Percentiles rank a stretch among this genome's conserved stretches.
phyloP scores from a whole-genome alignment of 2,329 filamentous ascomycete species.

The Stagonosporopsis tanaceti region DNA sequence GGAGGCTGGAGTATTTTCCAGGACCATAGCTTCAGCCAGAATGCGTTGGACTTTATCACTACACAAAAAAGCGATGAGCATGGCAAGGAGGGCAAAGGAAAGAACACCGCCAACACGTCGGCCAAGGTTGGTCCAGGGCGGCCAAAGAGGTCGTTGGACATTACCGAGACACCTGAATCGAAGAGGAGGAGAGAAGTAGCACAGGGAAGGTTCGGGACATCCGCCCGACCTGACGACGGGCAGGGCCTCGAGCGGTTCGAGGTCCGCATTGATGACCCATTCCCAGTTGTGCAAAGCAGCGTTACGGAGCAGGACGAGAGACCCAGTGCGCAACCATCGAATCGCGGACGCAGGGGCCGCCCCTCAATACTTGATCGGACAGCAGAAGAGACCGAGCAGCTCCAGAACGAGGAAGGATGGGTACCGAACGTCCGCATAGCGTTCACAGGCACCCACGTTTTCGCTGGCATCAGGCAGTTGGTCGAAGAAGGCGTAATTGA shows the following conservation, averaged over 20 bases:
- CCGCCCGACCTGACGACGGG: slow-evolving; percentile 29
- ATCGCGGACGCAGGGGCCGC: slow-evolving; percentile 37
- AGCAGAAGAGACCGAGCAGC: slow-evolving; percentile 40
- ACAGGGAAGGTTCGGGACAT: slow-evolving; percentile 73
- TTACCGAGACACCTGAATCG: slow-evolving; percentile 36
- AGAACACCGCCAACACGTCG: slow-evolving; percentile 17
- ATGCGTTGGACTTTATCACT: slow-evolving; percentile 57
- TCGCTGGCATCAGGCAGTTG: slow-evolving; percentile 78
- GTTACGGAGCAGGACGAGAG: slow-evolving; percentile 22
- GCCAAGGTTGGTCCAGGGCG: slow-evolving; percentile 36
- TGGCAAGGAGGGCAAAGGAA: slow-evolving; percentile 24
- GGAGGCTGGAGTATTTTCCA: slow-evolving; percentile 85
- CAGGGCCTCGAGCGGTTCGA: slow-evolving; percentile 57
- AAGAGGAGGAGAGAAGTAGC: slow-evolving; percentile 71
- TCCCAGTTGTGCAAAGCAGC: slow-evolving; percentile 29
- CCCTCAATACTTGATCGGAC: slow-evolving; percentile 46
- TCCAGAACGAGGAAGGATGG: slow-evolving; percentile 53
- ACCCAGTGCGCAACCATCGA: slow-evolving; percentile 22
- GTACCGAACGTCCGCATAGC: slow-evolving; percentile 69
- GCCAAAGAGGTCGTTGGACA: slow-evolving; percentile 39
- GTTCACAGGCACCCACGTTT: slow-evolving; percentile 80
- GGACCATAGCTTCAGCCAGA: slow-evolving; percentile 64
- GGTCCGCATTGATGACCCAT: slow-evolving; percentile 58
- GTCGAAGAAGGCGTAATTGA: slow-evolving; percentile 80
- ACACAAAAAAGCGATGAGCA: slow-evolving; percentile 34